These are phyloP conservation scores for Penicillium samsonianum DNA, from an alignment of 495 filamentous ascomycete species.

Conservation along the genomic window DNA sequence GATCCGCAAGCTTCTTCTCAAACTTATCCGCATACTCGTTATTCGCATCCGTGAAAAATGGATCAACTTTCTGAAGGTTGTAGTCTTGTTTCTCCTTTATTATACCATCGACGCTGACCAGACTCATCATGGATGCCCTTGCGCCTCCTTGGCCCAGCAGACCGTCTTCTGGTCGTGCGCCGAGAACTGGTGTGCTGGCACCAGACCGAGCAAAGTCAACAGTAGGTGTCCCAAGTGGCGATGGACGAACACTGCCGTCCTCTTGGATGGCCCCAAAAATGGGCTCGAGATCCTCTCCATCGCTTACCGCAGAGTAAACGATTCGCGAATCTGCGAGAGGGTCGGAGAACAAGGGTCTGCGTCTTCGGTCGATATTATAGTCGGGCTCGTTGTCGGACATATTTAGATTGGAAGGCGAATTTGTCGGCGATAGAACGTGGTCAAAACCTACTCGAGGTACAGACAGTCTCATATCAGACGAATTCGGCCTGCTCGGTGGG, in stretches of 20 bases:
- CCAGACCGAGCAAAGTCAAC: slow-evolving; percentile 16
- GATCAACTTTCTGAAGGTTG: slow-evolving; percentile 66
- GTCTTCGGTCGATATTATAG: slow-evolving; percentile 3
- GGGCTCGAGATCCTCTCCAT: slow-evolving; percentile 6
- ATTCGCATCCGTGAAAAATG: slow-evolving; percentile 67
- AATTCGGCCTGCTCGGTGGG: slow-evolving; percentile 6
- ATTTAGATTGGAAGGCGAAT: not conserved
- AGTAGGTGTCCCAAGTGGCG: slow-evolving; percentile 18
- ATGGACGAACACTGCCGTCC: slow-evolving; percentile 11
- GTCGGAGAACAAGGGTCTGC: not conserved
- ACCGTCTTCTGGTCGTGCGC: slow-evolving; percentile 53
- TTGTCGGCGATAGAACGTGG: slow-evolving; percentile 4
- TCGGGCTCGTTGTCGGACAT: slow-evolving; percentile 11
- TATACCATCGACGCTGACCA: slow-evolving; percentile 53
- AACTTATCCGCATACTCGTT: slow-evolving; percentile 62
- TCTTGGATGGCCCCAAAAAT: slow-evolving; percentile 11
- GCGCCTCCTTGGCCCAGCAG: slow-evolving; percentile 29
- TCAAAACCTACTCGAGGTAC: slow-evolving; percentile 12
- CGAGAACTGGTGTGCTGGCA: slow-evolving; percentile 21
- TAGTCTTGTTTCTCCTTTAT: slow-evolving; percentile 57
- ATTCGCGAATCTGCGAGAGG: slow-evolving; percentile 10
- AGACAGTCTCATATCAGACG: slow-evolving; percentile 12
- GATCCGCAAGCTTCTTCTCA: slow-evolving; percentile 56
- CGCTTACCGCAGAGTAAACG: slow-evolving; percentile 12
- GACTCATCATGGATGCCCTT: slow-evolving; percentile 24